These are phyloP conservation scores for Ichthyophonus hoferi DNA, from an alignment of 208 protist genomes.

Conservation along the genomic window DNA sequence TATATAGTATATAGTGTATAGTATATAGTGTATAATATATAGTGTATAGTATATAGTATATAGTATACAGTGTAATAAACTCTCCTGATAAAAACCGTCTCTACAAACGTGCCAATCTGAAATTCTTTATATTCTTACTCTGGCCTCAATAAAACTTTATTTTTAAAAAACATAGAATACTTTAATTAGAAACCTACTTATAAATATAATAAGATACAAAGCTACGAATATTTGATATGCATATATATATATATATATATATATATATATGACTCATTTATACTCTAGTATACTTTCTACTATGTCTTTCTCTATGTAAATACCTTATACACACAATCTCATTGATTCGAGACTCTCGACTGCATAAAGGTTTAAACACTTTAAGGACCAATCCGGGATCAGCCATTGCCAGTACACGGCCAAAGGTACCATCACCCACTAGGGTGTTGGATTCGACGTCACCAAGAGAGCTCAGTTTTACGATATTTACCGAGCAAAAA, in stretches of 20 bases:
- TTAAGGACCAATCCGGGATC: background rate
- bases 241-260: background rate
- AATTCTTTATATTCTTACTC: no score
- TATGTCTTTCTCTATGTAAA: background rate
- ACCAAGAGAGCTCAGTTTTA: background rate
- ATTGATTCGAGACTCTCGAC: background rate
- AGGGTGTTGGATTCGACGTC: background rate
- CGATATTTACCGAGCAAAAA: background rate
- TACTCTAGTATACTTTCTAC: background rate
- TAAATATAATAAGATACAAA: no score
- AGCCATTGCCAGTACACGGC: background rate
- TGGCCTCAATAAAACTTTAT: no score
- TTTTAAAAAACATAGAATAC: no score
- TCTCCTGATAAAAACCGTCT: no score
- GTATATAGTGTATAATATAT: no score
- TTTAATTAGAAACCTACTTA: no score
- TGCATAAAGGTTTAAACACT: slow-evolving; percentile 6
- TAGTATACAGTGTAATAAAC: no score
- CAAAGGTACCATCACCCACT: slow-evolving; percentile 16
- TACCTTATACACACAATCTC: slow-evolving; percentile 27
- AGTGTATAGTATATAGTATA: no score
- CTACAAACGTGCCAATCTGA: no score
- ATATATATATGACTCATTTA: background rate
- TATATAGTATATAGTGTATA: no score
- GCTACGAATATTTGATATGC: no score